Base-by-base conservation (phyloP, 2,329 filamentous ascomycete species). In the Chaetomium olivaceum region DNA sequence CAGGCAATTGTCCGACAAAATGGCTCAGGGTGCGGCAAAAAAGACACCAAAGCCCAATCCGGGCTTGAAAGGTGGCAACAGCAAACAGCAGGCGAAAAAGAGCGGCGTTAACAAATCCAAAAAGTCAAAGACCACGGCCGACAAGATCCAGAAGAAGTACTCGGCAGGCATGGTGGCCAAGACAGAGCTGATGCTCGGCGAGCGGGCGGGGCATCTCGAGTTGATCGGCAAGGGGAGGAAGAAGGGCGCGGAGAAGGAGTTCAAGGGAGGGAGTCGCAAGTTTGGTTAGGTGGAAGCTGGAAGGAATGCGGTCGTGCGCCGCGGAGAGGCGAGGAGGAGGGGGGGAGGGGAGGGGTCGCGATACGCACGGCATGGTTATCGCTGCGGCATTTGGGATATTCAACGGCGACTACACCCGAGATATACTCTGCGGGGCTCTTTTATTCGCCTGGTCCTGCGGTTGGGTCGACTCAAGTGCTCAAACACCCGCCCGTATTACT, bases 201-300 rank as follows among this genome's bases (percentile, higher is more conserved):
- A 87, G 78, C 78, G 85, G 9, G 85, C 83, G 5, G 85, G 85
- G 0, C 85, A 88, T 66, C 75, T 88, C 27, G 85, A 88, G 78
- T 73, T 87, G 68, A 85, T 87, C 67, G 85, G 83, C 36, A 81
- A 83, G 76, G 81, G 82, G 11, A 83, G 85, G 75, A 85, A 82
- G 75, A 77, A 77, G 56, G 72, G 76, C 66, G 65, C 65, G 29
- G 65, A 68, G 56, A 71, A 73, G 61, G 69, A 72, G 58, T 67
- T 66, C 25, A 76, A 80, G 77, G 83, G 82, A 36, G 84, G 84
- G 5, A 81, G 80, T 19, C 80, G 81, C 75, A 85, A 84, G 77
- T 87, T 85, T 77, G 84, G 84, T 63, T 86, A 81, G 80, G 43
- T 33, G 50, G 25, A n/a, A 43, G 39, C 39, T n/a, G 31, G 6